Evolutionary conservation across 2,329 filamentous ascomycete genomes (phyloP).

Genomic region (Hymenoscyphus salicellus): DNA sequence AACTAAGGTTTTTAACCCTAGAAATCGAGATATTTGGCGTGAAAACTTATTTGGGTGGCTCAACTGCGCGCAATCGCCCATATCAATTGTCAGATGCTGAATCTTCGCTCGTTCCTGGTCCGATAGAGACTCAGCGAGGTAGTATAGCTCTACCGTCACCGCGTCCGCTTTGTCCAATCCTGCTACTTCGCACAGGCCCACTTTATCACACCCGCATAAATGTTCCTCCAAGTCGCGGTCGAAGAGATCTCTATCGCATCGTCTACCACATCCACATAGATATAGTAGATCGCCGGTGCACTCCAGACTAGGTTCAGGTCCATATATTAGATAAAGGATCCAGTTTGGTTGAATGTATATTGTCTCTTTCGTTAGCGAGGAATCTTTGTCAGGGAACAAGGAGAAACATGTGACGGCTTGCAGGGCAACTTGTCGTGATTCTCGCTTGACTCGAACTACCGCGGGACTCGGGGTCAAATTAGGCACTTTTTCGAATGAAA

Average conservation of each 20-base stretch:
- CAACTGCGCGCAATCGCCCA: not conserved
- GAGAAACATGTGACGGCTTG: not conserved
- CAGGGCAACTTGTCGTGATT: not conserved
- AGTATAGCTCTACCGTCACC: not conserved
- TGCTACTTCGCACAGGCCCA: too few species aligned
- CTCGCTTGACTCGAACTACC: not conserved
- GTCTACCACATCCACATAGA: not conserved
- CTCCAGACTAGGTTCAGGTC: not conserved
- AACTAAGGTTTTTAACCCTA: not conserved
- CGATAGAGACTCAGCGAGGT: not conserved
- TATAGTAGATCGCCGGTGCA: rapidly evolving
- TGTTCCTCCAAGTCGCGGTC: too few species aligned
- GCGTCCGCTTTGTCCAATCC: not conserved
- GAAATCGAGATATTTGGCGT: not conserved
- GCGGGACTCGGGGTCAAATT: not conserved
- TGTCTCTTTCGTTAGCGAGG: too few species aligned
- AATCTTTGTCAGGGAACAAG: not conserved
- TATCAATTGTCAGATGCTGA: not conserved
- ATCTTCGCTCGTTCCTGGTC: not conserved
- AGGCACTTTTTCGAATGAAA: not conserved
- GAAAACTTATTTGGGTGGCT: not conserved
- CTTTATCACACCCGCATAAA: too few species aligned
- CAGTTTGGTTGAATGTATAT: not conserved
- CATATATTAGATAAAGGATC: not conserved
- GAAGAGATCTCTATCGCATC: not conserved